Percentiles rank a stretch among this genome's conserved stretches.
Conservation (phyloP, 2,329 filamentous ascomycete genomes). For the Pseudogymnoascus sp. region DNA sequence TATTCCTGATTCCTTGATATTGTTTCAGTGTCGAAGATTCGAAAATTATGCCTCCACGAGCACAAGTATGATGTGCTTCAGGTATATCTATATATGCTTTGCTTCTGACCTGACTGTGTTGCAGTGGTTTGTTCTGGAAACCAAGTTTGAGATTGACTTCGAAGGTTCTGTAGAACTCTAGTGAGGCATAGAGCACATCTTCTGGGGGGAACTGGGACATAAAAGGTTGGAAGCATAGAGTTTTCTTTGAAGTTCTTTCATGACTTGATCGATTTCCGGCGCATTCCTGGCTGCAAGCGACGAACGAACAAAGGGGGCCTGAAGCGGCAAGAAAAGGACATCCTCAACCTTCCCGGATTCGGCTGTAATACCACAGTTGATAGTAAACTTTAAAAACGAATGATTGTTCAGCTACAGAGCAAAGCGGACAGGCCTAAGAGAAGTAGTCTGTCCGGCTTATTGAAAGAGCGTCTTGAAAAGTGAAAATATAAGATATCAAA, state of each 20-base stretch:
- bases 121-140: not conserved
- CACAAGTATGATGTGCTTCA: not conserved
- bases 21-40: not conserved
- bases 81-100: not conserved
- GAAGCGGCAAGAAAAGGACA: not conserved
- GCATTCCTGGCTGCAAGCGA: conserved; percentile 2
- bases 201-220: not conserved
- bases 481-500: not conserved
- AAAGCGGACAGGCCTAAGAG: not conserved
- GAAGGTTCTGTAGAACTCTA: not conserved
- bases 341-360: not conserved
- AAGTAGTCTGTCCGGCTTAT: not conserved
- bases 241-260: not conserved
- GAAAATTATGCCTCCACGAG: not conserved
- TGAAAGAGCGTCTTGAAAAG: not conserved
- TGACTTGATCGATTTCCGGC: not conserved
- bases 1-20: not conserved
- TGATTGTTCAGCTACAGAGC: not conserved
- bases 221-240: not conserved
- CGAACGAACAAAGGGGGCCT: not conserved
- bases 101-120: not conserved
- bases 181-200: not conserved
- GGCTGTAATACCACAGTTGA: not conserved
- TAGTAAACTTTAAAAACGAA: not conserved
- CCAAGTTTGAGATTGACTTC: not conserved